Conservation (phyloP, 768 basidiomycete genomes). For the Floccularia luteovirens region DNA sequence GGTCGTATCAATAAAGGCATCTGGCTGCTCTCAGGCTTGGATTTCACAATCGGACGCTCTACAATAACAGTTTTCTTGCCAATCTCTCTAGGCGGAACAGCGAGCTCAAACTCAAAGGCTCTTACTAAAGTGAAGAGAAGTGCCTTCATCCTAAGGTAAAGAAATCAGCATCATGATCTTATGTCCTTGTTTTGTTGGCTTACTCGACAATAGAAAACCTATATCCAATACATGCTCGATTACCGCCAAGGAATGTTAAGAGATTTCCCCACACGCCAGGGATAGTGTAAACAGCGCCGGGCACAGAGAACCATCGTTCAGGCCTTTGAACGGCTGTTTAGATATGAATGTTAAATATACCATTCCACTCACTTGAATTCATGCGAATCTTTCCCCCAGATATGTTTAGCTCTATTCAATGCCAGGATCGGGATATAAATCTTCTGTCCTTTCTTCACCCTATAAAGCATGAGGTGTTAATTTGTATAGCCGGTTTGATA, state of each 20-base stretch:
- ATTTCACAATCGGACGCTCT: constrained; percentile 34
- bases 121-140: constrained; percentile 20
- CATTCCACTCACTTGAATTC: constrained; percentile 44
- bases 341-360: neutral
- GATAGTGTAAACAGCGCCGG: constrained; percentile 33
- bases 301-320: constrained; percentile 50
- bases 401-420: constrained; percentile 39
- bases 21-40: constrained; percentile 33
- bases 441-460: constrained; percentile 36
- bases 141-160: constrained; percentile 18
- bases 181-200: constrained; percentile 8
- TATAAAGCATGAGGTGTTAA: constrained; percentile 6
- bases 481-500: neutral
- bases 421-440: constrained; percentile 44
- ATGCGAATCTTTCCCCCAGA: constrained; percentile 61
- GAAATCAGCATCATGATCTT: neutral
- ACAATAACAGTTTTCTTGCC: constrained; percentile 27
- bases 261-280: constrained; percentile 58
- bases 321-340: constrained; percentile 31
- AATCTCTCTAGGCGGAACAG: constrained; percentile 29
- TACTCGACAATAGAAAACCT: constrained; percentile 57
- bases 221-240: constrained; percentile 62
- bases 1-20: constrained; percentile 37
- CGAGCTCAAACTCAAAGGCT: constrained; percentile 42
- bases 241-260: constrained; percentile 58